phyloP scores from a whole-genome alignment of 1,139 yeast genomes.

The Spencermartinsiella ligniputridi region DNA sequence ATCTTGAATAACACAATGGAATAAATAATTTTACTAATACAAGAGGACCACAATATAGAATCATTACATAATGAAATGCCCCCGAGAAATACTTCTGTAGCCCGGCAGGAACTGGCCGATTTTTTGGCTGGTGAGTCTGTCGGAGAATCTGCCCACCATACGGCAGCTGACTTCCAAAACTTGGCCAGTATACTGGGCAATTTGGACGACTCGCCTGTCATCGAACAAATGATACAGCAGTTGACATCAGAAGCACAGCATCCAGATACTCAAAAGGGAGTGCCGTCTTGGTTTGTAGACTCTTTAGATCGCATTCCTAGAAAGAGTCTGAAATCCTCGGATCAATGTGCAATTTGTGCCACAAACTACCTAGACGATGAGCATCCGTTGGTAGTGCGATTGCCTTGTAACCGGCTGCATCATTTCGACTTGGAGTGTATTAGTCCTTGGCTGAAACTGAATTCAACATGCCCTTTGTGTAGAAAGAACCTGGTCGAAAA shows the following conservation, averaged over 20 bases:
- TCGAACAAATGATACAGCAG: slow-evolving; percentile 19
- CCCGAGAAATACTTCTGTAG: slow-evolving; percentile 10
- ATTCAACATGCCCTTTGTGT: slow-evolving; percentile 74
- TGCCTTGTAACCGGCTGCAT: slow-evolving; percentile 73
- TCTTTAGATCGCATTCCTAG: slow-evolving; percentile 65
- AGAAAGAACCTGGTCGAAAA: slow-evolving; percentile 2
- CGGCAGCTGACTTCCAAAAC: slow-evolving; percentile 13
- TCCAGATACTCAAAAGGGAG: slow-evolving; percentile 41
- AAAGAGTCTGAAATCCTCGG: slow-evolving; percentile 46
- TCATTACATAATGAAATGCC: neutral
- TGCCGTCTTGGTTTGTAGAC: slow-evolving; percentile 66
- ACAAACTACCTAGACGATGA: slow-evolving; percentile 64
- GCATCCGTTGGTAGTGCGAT: slow-evolving; percentile 72
- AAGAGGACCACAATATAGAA: slow-evolving; percentile 12
- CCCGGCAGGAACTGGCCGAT: slow-evolving; percentile 18
- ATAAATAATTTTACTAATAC: neutral
- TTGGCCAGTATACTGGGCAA: slow-evolving; percentile 17
- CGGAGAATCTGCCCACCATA: neutral
- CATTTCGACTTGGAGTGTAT: slow-evolving; percentile 85
- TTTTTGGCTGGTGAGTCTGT: slow-evolving; percentile 16
- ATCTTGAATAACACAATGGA: too few species aligned
- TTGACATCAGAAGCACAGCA: slow-evolving; percentile 17
- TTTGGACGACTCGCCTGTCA: slow-evolving; percentile 19
- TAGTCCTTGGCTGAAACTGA: slow-evolving; percentile 79
- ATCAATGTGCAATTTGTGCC: slow-evolving; percentile 82